Base-by-base conservation (phyloP, 2,329 filamentous ascomycete species). In the Trichoderma sp. region DNA sequence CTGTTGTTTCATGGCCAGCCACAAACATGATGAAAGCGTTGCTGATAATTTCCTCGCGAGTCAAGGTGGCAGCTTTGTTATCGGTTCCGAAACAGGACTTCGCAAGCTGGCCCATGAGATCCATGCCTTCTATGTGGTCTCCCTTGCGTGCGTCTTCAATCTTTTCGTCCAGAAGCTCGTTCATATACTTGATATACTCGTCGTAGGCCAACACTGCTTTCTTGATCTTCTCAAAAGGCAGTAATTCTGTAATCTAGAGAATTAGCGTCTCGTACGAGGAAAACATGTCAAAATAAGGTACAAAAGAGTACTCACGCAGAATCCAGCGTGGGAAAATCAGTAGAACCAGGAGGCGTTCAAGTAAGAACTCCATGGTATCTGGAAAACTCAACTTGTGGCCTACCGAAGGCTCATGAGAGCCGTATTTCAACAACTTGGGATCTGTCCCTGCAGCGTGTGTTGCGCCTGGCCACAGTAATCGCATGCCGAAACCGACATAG, bases 1-100 rank as follows among this genome's bases (percentile, higher is more conserved):
- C 91, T 2, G 91, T 91, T 1, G 92, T 94, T 78, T 96, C 92
- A 78, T 96, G 91, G 14, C 92, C 92, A 0, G 92, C 92, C 1
- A 94, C 83, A 70, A 87, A 83, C 79, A 89, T 87, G 73, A 90
- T 82, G 71, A 90, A 90, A 24, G 90, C 88, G 75, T 94, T 94
- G 61, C 91, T 90, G 32, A 91, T 80, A 69, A 94, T 90, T 67
- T 94, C 90, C 5, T 84, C 83, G 71, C 89, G 86, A 5, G 80
- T 83, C n/a, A 91, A 78, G 21, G 78, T 77, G 14, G 78, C 80
- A 6, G 75, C 71, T 69, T 77, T 78, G 5, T 66, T 66, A 14
- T 58, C 61, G 46, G 30, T 32, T 71, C 77, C 73, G 26, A 75
- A 81, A 26, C 80, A 83, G 4, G 80, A 80, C 28, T 82, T 80